Evolutionary conservation across 2,329 filamentous ascomycete genomes (phyloP).

Genomic region (Xylariaceae sp.): DNA sequence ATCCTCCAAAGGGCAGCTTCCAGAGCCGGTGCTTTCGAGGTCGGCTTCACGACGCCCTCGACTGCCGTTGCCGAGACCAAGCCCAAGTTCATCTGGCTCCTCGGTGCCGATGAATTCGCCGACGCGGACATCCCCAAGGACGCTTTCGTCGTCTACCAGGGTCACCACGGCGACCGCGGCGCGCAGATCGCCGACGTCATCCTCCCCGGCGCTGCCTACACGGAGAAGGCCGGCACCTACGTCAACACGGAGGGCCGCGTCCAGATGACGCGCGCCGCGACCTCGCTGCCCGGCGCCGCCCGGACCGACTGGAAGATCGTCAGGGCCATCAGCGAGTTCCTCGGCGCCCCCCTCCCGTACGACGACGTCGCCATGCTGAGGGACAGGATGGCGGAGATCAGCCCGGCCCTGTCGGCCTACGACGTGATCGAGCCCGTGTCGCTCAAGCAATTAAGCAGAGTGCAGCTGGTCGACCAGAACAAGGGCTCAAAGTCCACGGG

Average conservation of each 20-base stretch:
- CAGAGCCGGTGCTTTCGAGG: conserved; percentile 85
- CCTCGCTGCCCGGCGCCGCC: conserved; percentile 78
- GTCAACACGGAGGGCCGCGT: conserved; percentile 97
- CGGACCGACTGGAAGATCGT: conserved; percentile 99
- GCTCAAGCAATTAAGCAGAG: conserved; percentile 71
- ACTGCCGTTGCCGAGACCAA: conserved; percentile 72
- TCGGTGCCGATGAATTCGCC: conserved; percentile 87
- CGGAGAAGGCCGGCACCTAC: conserved; percentile 92
- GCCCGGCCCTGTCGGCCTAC: conserved; percentile 80
- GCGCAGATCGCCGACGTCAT: conserved; percentile 90
- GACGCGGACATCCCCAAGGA: conserved; percentile 86
- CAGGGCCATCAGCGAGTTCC: conserved; percentile 83
- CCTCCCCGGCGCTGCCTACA: conserved; percentile 90
- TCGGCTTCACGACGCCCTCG: conserved; percentile 87
- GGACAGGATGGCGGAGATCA: conserved; percentile 93
- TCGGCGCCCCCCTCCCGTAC: conserved; percentile 80
- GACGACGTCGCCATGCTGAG: conserved; percentile 85
- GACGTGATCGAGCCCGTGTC: conserved; percentile 82
- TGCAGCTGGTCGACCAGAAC: conserved; percentile 94
- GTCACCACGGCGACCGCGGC: conserved; percentile 91
- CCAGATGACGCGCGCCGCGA: conserved; percentile 87
- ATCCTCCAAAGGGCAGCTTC: conserved; percentile 91
- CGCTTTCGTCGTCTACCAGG: conserved; percentile 95
- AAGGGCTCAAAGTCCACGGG: conserved; percentile 71
- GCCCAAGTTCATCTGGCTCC: conserved; percentile 93